phyloP scores from a whole-genome alignment of 495 filamentous ascomycete genomes.

The Aspergillus sclerotioniger region DNA sequence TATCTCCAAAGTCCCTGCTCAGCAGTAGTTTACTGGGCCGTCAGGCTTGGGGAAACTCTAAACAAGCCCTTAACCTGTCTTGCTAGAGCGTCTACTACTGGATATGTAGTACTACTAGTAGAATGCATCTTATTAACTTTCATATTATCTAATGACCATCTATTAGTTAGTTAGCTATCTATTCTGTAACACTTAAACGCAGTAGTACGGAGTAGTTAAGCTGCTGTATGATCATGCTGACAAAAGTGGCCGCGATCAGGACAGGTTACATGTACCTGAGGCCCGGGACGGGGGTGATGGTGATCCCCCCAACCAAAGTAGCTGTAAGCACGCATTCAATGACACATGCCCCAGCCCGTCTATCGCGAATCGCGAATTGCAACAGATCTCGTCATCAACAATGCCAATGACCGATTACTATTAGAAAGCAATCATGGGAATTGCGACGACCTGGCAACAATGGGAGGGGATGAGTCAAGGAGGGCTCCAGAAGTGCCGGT shows the following conservation, averaged over 20 bases:
- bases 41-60: constrained; percentile 3
- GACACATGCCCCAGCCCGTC: neutral
- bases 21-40: neutral
- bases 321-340: neutral
- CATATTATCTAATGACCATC: neutral
- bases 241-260: neutral
- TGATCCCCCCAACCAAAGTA: neutral
- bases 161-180: neutral
- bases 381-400: neutral
- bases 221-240: neutral
- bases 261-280: neutral
- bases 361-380: neutral
- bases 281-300: neutral
- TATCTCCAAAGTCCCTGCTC: constrained; percentile 3
- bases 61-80: neutral
- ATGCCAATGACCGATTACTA: constrained; percentile 3
- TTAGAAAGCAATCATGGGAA: neutral
- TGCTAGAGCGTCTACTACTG: neutral
- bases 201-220: neutral
- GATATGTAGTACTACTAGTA: constrained; percentile 1
- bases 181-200: neutral
- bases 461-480: constrained; percentile 4
- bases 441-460: constrained; percentile 6
- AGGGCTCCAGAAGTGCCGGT: neutral
- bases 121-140: neutral